These are phyloP conservation scores for Emmonsia crescens DNA, from an alignment of 2,329 filamentous ascomycete genomes.

Conservation along the genomic window DNA sequence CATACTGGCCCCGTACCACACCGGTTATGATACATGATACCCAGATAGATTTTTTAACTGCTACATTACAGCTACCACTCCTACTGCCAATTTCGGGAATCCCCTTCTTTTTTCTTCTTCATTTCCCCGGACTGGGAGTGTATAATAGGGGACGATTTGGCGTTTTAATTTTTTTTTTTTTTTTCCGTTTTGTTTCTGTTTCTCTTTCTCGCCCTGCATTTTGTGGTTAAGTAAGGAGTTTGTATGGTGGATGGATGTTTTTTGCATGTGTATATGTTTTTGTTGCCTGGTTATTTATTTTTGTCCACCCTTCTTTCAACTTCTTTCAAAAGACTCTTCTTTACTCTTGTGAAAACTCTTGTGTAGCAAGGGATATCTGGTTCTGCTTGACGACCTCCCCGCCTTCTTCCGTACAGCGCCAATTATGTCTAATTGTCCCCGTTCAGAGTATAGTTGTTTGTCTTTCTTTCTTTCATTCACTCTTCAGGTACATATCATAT, in stretches of 20 bases:
- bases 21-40: slow-evolving; percentile 1
- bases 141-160: not conserved
- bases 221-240: not conserved
- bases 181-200: not conserved
- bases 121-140: not conserved
- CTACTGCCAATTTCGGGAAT: not conserved
- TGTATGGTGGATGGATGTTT: not conserved
- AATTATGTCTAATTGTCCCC: not conserved
- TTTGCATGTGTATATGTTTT: not conserved
- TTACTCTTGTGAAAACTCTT: not conserved
- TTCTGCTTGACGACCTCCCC: not conserved
- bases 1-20: not conserved
- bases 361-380: not conserved
- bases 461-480: not conserved
- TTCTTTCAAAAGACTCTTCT: not conserved
- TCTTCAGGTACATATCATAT: not conserved
- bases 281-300: not conserved
- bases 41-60: not conserved
- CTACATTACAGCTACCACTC: not conserved
- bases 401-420: not conserved
- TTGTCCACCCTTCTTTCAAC: not conserved
- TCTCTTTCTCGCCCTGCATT: not conserved
- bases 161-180: not conserved
- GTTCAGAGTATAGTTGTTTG: not conserved
- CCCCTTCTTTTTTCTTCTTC: not conserved